Conservation (phyloP, 352 stramenopile species). For the Phytophthora aleatoria region DNA sequence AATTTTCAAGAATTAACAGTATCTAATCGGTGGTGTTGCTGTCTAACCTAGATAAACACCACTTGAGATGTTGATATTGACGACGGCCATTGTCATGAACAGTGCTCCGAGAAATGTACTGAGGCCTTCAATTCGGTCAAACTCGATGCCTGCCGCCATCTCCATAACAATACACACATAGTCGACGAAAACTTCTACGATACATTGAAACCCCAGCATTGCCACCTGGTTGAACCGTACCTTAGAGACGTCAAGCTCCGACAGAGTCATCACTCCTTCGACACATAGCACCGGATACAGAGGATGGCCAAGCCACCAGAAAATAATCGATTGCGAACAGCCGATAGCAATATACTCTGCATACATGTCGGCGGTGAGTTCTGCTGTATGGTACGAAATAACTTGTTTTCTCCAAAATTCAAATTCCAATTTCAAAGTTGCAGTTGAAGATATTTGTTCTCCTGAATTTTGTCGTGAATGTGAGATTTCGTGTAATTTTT, state of each 20-base stretch:
- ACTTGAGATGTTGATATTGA: constrained; percentile 41
- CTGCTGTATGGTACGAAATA: constrained; percentile 41
- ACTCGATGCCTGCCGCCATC: constrained; percentile 34
- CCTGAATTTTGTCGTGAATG: neutral
- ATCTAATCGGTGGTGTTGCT: neutral
- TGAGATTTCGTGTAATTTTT: constrained; percentile 15
- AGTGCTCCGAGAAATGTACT: constrained; percentile 28
- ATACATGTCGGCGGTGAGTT: constrained; percentile 51
- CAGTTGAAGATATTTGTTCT: neutral
- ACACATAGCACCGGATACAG: constrained; percentile 30
- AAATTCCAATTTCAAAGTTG: constrained; percentile 20
- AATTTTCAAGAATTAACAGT: too few species aligned
- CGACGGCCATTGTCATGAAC: constrained; percentile 28
- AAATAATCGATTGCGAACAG: constrained; percentile 44
- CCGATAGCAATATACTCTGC: constrained; percentile 58
- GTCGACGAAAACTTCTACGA: constrained; percentile 31
- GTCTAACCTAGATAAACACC: constrained; percentile 32
- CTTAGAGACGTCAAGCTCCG: constrained; percentile 15
- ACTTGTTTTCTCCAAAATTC: constrained; percentile 34
- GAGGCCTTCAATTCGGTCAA: constrained; percentile 29
- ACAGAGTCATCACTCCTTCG: constrained; percentile 2
- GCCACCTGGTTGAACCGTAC: constrained; percentile 20
- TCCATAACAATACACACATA: constrained; percentile 38
- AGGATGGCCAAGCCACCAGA: constrained; percentile 44
- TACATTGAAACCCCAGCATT: constrained; percentile 29